phyloP scores from a whole-genome alignment of 2,329 filamentous ascomycete species.

The Botrytis elliptica region DNA sequence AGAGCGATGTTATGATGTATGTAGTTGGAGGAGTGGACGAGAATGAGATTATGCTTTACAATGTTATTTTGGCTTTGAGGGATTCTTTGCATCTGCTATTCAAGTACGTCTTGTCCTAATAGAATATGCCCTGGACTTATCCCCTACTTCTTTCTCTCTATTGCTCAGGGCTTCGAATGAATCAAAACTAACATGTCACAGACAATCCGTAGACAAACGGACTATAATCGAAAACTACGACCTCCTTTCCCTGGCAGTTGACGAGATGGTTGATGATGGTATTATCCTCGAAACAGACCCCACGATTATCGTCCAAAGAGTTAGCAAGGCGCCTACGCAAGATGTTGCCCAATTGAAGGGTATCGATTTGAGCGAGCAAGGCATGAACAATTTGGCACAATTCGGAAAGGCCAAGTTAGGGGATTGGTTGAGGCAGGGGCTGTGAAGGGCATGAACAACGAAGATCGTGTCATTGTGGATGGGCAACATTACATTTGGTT shows the following conservation, averaged over 20 bases:
- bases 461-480: constrained; percentile 1
- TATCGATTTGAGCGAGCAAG: constrained; percentile 94
- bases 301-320: constrained; percentile 86
- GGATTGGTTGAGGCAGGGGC: constrained; percentile 83
- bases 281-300: constrained; percentile 98
- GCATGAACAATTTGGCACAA: constrained; percentile 89
- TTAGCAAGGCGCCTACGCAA: constrained; percentile 86
- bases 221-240: constrained; percentile 99
- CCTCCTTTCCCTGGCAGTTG: constrained; percentile 86
- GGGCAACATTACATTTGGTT: constrained; percentile 1
- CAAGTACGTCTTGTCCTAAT: constrained; percentile 60
- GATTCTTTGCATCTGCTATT: constrained; percentile 89
- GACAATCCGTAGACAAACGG: constrained; percentile 94
- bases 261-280: constrained; percentile 93
- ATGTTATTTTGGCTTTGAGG: constrained; percentile 84
- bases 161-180: neutral
- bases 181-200: constrained; percentile 41
- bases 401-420: constrained; percentile 89
- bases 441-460: constrained; percentile 48
- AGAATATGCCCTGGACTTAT: neutral
- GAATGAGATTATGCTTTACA: constrained; percentile 96
- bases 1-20: constrained; percentile 95
- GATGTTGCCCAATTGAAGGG: constrained; percentile 86
- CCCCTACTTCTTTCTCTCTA: constrained; percentile 10
- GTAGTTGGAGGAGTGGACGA: constrained; percentile 88